Evolutionary conservation across 192 early-diverging fungal species (phyloP).

Genomic region (Coemansia sp.): DNA sequence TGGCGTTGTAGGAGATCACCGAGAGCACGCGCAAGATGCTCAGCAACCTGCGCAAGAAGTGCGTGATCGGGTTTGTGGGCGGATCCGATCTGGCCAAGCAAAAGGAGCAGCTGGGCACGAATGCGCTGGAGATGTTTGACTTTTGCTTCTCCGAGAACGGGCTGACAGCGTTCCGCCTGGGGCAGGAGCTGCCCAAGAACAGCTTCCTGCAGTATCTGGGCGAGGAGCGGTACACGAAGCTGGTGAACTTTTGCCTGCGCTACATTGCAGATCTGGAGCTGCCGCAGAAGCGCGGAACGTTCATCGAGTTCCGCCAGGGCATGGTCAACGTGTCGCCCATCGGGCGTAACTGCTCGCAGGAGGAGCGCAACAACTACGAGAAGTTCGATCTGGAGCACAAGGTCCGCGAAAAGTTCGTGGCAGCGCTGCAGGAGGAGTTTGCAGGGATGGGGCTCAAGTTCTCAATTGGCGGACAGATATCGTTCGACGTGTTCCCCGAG

Average conservation of each 20-base stretch:
- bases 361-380: conserved; percentile 92
- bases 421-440: conserved; percentile 78
- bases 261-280: conserved; percentile 96
- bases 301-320: conserved; percentile 97
- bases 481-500: conserved; percentile 97
- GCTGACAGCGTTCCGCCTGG: conserved; percentile 85
- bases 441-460: conserved; percentile 83
- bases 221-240: conserved; percentile 88
- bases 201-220: conserved; percentile 91
- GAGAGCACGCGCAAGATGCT: conserved; percentile 77
- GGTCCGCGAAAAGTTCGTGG: conserved; percentile 85
- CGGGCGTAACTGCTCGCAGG: conserved; percentile 88
- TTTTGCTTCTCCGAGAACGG: conserved; percentile 98
- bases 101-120: conserved; percentile 86
- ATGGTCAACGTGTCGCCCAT: conserved; percentile 99
- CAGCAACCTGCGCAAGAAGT: conserved; percentile 79
- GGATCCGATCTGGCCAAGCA: conserved; percentile 95
- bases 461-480: conserved; percentile 99
- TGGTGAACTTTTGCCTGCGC: conserved; percentile 88
- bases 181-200: conserved; percentile 61
- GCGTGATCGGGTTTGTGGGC: conserved; percentile 95
- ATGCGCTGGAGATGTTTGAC: conserved; percentile 80
- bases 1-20: conserved; percentile 72
- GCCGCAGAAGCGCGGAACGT: conserved; percentile 95
- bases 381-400: conserved; percentile 82